These are phyloP conservation scores for Blastobotrys elegans DNA, from an alignment of 1,139 yeast genomes.

Conservation along the genomic window DNA sequence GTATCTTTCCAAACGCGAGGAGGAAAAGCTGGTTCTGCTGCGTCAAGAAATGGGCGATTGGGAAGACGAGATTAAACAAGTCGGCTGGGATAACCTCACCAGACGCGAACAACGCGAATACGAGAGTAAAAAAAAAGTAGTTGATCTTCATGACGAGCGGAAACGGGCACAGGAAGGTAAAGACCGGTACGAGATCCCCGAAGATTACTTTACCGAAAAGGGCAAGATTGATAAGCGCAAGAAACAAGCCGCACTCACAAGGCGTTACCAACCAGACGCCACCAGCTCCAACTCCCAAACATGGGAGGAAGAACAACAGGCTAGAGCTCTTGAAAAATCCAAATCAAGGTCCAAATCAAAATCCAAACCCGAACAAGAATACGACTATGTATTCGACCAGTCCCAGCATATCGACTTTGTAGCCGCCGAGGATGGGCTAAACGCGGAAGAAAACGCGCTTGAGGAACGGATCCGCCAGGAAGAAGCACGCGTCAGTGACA, in stretches of 20 bases:
- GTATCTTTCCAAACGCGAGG: conserved; percentile 46
- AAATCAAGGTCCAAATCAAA: no score
- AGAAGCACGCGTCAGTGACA: conserved; percentile 39
- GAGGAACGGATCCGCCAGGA: conserved; percentile 38
- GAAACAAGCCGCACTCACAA: conserved; percentile 41
- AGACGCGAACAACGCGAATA: conserved; percentile 48
- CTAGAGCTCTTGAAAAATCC: conserved; percentile 37
- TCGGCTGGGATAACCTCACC: conserved; percentile 49
- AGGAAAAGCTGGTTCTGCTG: conserved; percentile 41
- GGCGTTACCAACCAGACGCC: conserved; percentile 29
- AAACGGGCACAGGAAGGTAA: conserved; percentile 27
- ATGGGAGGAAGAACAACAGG: conserved; percentile 64
- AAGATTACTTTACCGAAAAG: conserved; percentile 47
- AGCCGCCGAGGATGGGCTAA: conserved; percentile 33
- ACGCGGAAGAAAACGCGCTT: conserved; percentile 31
- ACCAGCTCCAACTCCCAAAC: conserved; percentile 38
- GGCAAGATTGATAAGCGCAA: conserved; percentile 51
- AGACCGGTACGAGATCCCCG: conserved; percentile 50
- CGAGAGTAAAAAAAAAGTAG: conserved; percentile 45
- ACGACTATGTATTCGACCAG: conserved; percentile 82
- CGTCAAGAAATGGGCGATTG: conserved; percentile 46
- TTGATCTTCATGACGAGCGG: conserved; percentile 41
- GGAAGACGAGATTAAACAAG: conserved; percentile 42
- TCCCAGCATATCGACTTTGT: conserved; percentile 67
- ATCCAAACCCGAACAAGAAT: conserved; percentile 46